These are phyloP conservation scores for Neurospora sp. DNA, from an alignment of 495 filamentous ascomycete genomes.

Conservation along the genomic window DNA sequence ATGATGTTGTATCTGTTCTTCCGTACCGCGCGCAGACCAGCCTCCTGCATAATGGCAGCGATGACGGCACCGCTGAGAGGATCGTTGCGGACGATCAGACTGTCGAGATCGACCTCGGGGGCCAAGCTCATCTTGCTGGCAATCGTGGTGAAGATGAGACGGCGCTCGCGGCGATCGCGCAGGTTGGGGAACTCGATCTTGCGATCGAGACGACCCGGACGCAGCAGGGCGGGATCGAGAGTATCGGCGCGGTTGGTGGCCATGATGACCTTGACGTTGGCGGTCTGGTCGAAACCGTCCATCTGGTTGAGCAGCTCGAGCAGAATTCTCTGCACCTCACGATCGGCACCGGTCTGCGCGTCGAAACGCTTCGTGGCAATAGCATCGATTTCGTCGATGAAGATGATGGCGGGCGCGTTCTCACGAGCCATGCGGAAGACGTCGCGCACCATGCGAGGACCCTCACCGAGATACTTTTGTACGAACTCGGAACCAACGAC, in stretches of 20 bases:
- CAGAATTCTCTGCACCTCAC: conserved; percentile 96
- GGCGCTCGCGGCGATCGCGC: conserved; percentile 82
- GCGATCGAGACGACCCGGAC: conserved; percentile 88
- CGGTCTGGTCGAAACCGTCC: conserved; percentile 98
- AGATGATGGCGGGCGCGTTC: conserved; percentile 96
- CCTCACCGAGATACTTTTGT: conserved; percentile 96
- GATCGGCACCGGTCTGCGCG: conserved; percentile 92
- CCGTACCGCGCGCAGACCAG: conserved; percentile 84
- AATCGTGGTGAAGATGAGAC: conserved; percentile 93
- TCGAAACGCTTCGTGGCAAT: conserved; percentile 99
- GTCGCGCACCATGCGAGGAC: conserved; percentile 96
- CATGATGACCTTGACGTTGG: conserved; percentile 99
- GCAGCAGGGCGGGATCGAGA: conserved; percentile 84
- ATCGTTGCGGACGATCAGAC: conserved; percentile 91
- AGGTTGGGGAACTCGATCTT: conserved; percentile 97
- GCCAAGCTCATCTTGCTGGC: conserved; percentile 92
- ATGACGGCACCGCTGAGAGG: conserved; percentile 92
- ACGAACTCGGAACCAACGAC: conserved; percentile 98
- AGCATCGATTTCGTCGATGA: conserved; percentile 98
- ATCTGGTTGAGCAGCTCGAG: conserved; percentile 97
- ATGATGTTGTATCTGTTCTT: conserved; percentile 99
- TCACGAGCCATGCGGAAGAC: conserved; percentile 99
- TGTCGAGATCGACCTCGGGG: conserved; percentile 93
- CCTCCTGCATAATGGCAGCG: conserved; percentile 98
- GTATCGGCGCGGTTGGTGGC: conserved; percentile 97